Evolutionary conservation across 345 rosid species (phyloP), one percentile per base, ranked within the genome.

Genomic region (Syzygium oleosum): DNA sequence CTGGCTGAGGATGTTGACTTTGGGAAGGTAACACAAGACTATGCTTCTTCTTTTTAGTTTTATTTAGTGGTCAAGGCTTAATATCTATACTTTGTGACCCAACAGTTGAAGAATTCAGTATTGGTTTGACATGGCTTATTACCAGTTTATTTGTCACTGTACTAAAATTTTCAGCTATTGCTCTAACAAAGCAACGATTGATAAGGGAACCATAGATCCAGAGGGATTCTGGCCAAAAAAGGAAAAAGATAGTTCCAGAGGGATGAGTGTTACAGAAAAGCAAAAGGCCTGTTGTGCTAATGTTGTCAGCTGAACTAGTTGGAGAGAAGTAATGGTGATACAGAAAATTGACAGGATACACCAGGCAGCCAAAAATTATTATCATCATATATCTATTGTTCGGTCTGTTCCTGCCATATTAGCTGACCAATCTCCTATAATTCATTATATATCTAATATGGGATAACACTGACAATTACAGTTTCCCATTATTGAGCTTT

Each of bases 1-100:
- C 92, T 97, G 87, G 98, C 94, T 63, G 98, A 95, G 88, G 98
- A 95, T 95, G 95, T 97, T 61, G 93, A 95, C 91, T 97, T 97
- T 89, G 93, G 91, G 90, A 92, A 95, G 94, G 99, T 91, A 86
- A 73, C 80, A 19, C 49, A 73, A 19, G 80, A 73, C 80, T 19
- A 19, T 41, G 14, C 80, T 17, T 17, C 80, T 38, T 73, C 79
- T 4, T 38, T 19, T 34, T 34, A 73, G 80, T 46, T 73, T 34
- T 46, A 68, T 73, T 73, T 73, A 73, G 38, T 73, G 46, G 25
- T 17, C 25, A 73, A 34, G 80, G 49, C 49, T 38, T 73, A 73
- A 73, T 73, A 34, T 34, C 49, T 73, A 19, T 73, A 73, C 22
- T 73, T 73, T 4, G 25, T 17, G 80, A 34, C 46, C 46, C 80